phyloP scores from a whole-genome alignment of 2,329 filamentous ascomycete genomes.

The Epichloe gansuensis region DNA sequence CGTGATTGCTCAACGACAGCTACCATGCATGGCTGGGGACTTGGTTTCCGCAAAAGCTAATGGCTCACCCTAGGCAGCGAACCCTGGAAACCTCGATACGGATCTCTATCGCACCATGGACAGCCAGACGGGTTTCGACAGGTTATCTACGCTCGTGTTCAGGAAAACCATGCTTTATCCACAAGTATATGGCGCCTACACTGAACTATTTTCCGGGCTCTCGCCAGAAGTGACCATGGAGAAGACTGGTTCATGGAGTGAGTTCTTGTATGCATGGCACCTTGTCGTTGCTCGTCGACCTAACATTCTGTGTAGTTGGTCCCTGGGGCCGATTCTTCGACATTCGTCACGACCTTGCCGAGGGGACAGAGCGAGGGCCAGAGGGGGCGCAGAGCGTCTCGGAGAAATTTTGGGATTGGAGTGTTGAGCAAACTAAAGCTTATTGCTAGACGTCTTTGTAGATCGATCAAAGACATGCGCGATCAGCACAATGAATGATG shows the following conservation, averaged over 20 bases:
- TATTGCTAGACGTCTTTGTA: not conserved
- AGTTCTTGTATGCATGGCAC: not conserved
- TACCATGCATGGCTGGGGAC: no score
- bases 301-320: slow-evolving; percentile 15
- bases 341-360: slow-evolving; percentile 17
- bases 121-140: no score
- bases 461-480: no score
- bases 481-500: no score
- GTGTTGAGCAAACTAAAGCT: slow-evolving; percentile 16
- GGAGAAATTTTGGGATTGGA: slow-evolving; percentile 27
- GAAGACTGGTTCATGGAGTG: not conserved
- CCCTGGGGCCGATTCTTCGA: slow-evolving; percentile 24
- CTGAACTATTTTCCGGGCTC: slow-evolving; percentile 32
- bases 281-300: not conserved
- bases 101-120: slow-evolving; percentile 22
- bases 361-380: slow-evolving; percentile 14
- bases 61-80: slow-evolving; percentile 13
- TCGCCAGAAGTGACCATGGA: slow-evolving; percentile 28
- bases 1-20: no score
- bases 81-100: slow-evolving; percentile 27
- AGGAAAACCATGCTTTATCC: slow-evolving; percentile 6
- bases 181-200: slow-evolving; percentile 30
- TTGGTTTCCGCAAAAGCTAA: no score
- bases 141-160: no score
- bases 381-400: slow-evolving; percentile 23